Evolutionary conservation across 768 basidiomycete species (phyloP), one percentile per base, ranked within the genome.

Genomic region (Tulasnella sp.): DNA sequence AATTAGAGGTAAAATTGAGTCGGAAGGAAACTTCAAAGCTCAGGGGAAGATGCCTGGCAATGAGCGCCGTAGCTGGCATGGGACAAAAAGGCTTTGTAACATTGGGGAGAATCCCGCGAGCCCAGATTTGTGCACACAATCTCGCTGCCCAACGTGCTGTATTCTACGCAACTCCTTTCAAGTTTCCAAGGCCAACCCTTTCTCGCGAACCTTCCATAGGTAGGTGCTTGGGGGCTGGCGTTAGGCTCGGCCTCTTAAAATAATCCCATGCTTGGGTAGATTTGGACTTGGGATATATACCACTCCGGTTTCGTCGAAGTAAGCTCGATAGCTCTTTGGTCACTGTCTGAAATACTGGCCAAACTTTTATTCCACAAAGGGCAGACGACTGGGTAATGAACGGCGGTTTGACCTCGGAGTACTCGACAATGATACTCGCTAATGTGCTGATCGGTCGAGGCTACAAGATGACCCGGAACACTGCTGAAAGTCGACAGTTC

Each of bases 41-140:
- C 31, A 58, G 40, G 54, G 77, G 4, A 69, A 58, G 20, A 40
- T 8, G 2, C 37, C 77, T 24, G 77, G 77, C 3, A 78, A 78
- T 44, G 77, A 78, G 31, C 69, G 77, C 22, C 48, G 58, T 28
- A n/a, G 77, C 1, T 78, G 77, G 77, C 60, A 78, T 34, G 77
- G 77, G 58, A 78, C 77, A 9, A 54, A 20, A 5, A 28, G 77
- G 42, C 48, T 58, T 42, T 78, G 77, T 28, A 78, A 58, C 37
- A 44, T 69, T 31, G 77, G 77, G 5, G 77, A 78, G 28, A 40
- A 78, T 41, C 48, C 58, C 14, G 34, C 28, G 60, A 69, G 40
- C 22, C 77, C 58, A 0, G 9, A 16, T 4, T 31, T 78, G 18
- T 78, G 77, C 28, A 11, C 16, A 9, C 1, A 16, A 18, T 4